Conservation (phyloP, 2,329 filamentous ascomycete species). For the Fusarium sulawesiense region DNA sequence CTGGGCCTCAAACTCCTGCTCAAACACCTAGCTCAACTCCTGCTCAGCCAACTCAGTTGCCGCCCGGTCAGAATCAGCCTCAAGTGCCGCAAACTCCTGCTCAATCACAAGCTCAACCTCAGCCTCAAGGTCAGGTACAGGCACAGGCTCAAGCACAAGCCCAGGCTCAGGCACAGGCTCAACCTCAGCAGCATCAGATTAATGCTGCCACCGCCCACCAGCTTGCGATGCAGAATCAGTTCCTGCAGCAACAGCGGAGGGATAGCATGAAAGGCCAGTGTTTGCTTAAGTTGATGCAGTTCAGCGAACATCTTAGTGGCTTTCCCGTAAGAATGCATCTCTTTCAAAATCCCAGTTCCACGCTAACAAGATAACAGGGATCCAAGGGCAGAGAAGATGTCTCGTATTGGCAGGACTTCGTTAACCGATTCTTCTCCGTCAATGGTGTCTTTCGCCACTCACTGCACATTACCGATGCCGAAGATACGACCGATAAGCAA, state of each 20-base stretch:
- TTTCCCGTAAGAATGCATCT: slow-evolving; percentile 59
- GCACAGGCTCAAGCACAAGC: slow-evolving; percentile 48
- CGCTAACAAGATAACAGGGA: slow-evolving; percentile 53
- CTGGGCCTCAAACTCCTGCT: slow-evolving; percentile 61
- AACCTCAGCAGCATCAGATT: slow-evolving; percentile 49
- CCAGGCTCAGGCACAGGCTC: slow-evolving; percentile 49
- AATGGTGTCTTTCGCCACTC: slow-evolving; percentile 81
- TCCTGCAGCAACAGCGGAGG: slow-evolving; percentile 61
- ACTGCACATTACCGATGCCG: slow-evolving; percentile 67
- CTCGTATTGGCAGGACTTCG: slow-evolving; percentile 82
- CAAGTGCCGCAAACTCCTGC: slow-evolving; percentile 52
- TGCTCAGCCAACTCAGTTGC: slow-evolving; percentile 48
- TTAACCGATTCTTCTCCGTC: slow-evolving; percentile 82
- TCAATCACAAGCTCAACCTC: slow-evolving; percentile 53
- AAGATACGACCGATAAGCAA: slow-evolving; percentile 74
- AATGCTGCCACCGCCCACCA: slow-evolving; percentile 51
- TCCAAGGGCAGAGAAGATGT: slow-evolving; percentile 74
- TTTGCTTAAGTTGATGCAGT: slow-evolving; percentile 69
- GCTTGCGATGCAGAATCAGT: slow-evolving; percentile 49
- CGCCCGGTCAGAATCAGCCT: slow-evolving; percentile 51
- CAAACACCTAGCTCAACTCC: slow-evolving; percentile 59
- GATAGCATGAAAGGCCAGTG: slow-evolving; percentile 67
- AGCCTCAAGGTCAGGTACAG: slow-evolving; percentile 49
- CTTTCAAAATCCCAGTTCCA: background rate
- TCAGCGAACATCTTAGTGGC: slow-evolving; percentile 70